Evolutionary conservation across 1,284 basidiomycete genomes (phyloP).

Genomic region (Austroboletus novae-zelandiae): DNA sequence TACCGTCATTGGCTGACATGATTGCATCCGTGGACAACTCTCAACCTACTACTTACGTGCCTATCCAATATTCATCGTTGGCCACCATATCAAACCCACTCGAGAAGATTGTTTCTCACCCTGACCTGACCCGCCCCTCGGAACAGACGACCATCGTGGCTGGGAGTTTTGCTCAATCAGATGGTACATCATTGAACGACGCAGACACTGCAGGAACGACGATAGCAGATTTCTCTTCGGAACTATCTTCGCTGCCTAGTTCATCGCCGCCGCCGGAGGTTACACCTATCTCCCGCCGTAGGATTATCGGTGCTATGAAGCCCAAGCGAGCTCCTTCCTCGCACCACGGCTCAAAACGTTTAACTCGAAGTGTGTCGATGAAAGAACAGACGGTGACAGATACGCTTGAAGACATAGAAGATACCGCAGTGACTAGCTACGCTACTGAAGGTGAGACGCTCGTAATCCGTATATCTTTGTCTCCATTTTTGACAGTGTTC

Average conservation of each 20-base stretch:
- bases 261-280: background rate
- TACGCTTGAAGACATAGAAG: background rate
- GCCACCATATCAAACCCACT: constrained; percentile 2
- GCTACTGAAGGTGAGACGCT: constrained; percentile 6
- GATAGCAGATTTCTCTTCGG: background rate
- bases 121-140: background rate
- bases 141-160: background rate
- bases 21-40: background rate
- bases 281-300: background rate
- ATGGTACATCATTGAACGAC: background rate
- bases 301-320: constrained; percentile 12
- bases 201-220: background rate
- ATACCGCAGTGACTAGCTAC: background rate
- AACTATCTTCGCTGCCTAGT: background rate
- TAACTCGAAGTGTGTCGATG: constrained; percentile 31
- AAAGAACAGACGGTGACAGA: constrained; percentile 15
- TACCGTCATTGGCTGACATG: constrained; percentile 2
- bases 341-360: constrained; percentile 14
- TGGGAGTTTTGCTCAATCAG: background rate
- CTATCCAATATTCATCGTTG: background rate
- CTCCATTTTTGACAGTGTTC: constrained; percentile 2
- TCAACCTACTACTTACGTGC: background rate
- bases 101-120: background rate
- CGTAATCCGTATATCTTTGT: background rate
- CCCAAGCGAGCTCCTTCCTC: constrained; percentile 12